phyloP scores from a whole-genome alignment of 345 rosid genomes.

The Citrus unshiu region DNA sequence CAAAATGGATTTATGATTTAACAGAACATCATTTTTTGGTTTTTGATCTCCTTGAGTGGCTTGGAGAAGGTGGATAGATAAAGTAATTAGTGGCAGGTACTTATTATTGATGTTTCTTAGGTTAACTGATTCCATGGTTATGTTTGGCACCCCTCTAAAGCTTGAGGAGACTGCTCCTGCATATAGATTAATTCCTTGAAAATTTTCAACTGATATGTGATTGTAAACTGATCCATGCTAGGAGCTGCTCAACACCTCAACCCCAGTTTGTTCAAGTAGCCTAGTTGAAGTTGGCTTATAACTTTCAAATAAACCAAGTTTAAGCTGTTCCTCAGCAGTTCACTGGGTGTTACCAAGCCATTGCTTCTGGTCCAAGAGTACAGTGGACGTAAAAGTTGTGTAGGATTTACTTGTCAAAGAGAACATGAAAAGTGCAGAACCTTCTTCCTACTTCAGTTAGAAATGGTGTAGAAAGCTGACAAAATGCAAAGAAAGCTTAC shows the following conservation, averaged over 20 bases:
- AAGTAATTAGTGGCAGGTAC: neutral
- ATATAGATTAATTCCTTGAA: neutral
- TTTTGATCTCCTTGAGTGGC: neutral
- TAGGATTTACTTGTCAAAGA: neutral
- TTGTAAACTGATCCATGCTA: neutral
- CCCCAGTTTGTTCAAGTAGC: neutral
- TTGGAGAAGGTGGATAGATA: neutral
- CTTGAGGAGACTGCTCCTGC: neutral
- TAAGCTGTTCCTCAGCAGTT: neutral
- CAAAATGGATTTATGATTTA: neutral
- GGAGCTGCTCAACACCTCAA: neutral
- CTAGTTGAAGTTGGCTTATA: neutral
- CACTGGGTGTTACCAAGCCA: neutral
- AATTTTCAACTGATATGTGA: neutral
- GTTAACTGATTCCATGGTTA: neutral
- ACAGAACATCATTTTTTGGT: neutral
- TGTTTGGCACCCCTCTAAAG: neutral
- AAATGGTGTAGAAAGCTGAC: neutral
- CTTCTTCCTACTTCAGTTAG: neutral
- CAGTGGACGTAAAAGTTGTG: neutral
- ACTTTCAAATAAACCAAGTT: neutral
- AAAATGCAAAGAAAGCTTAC: neutral
- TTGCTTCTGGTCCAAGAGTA: neutral
- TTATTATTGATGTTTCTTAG: neutral
- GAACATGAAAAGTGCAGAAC: neutral